Evolutionary conservation across 2,329 filamentous ascomycete species (phyloP).

Genomic region (Scolecobasidium constrictum): DNA sequence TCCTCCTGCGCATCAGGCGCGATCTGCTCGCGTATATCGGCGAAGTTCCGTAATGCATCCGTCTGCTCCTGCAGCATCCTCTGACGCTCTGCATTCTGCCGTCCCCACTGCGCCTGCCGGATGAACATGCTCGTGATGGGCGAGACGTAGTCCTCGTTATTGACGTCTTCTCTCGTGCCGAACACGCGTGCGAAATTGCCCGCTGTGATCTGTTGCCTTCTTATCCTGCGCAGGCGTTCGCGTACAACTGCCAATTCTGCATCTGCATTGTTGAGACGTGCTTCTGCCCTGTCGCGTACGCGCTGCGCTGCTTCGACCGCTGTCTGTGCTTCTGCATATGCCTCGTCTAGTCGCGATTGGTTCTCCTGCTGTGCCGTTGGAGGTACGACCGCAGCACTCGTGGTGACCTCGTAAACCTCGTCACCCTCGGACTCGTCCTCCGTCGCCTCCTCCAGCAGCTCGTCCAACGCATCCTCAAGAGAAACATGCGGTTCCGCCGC

Average conservation of each 20-base stretch:
- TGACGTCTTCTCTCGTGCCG: slow-evolving; percentile 35
- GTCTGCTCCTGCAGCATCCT: not conserved
- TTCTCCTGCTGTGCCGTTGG: not conserved
- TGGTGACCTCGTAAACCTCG: not conserved
- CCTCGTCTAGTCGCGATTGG: not conserved
- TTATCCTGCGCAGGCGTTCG: slow-evolving; percentile 1
- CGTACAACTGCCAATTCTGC: not conserved
- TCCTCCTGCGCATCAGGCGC: too few species aligned
- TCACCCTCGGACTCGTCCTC: slow-evolving; percentile 1
- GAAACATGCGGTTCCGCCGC: not conserved
- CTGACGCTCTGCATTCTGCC: not conserved
- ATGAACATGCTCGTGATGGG: slow-evolving; percentile 36
- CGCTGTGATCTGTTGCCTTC: not conserved
- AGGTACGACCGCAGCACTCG: not conserved
- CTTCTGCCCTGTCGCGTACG: not conserved
- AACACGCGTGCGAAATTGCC: slow-evolving; percentile 25
- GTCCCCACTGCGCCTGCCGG: slow-evolving; percentile 2
- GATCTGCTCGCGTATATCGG: not conserved
- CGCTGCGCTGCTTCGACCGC: not conserved
- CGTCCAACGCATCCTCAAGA: slow-evolving; percentile 23
- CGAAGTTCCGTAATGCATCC: not conserved
- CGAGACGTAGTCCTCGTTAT: slow-evolving; percentile 36
- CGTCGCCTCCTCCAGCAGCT: slow-evolving; percentile 18
- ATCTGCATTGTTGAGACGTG: slow-evolving; percentile 1
- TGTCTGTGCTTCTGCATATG: not conserved